Percentiles rank a stretch among this genome's conserved stretches.
Evolutionary conservation across 2,329 filamentous ascomycete genomes (phyloP).

Genomic region (Aspergillus sergii): DNA sequence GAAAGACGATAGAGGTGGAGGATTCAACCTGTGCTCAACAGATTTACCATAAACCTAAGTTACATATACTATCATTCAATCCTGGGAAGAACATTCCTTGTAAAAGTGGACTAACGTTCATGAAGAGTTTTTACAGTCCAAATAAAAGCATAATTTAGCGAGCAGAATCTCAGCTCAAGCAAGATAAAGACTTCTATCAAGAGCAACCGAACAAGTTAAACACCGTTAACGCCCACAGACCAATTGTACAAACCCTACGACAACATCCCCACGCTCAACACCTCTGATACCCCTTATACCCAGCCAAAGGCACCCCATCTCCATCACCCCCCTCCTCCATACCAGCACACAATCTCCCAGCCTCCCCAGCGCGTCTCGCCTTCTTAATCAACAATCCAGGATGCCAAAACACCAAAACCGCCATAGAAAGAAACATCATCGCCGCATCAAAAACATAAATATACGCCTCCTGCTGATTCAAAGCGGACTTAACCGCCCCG

Average conservation of each 20-base stretch:
- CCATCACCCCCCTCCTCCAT: neutral
- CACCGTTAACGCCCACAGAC: neutral
- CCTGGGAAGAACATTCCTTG: rapidly evolving
- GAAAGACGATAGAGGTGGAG: neutral
- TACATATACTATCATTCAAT: neutral
- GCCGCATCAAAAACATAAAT: slow-evolving; percentile 29
- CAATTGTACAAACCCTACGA: neutral
- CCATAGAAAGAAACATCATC: slow-evolving; percentile 3
- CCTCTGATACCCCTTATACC: neutral
- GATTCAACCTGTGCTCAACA: too few species aligned
- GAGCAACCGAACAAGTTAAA: neutral
- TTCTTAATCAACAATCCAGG: slow-evolving; percentile 5
- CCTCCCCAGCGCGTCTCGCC: neutral
- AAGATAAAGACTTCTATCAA: neutral
- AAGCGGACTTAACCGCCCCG: slow-evolving; percentile 24
- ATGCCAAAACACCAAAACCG: slow-evolving; percentile 1
- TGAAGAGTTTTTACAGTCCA: too few species aligned
- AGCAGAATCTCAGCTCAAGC: neutral
- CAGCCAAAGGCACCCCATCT: neutral
- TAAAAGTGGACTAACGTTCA: neutral
- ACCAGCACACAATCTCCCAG: neutral
- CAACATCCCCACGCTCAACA: neutral
- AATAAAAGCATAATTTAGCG: neutral
- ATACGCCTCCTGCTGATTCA: slow-evolving; percentile 38
- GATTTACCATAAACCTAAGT: neutral